phyloP scores from a whole-genome alignment of 495 filamentous ascomycete genomes.

The Penicillium malachiteum region DNA sequence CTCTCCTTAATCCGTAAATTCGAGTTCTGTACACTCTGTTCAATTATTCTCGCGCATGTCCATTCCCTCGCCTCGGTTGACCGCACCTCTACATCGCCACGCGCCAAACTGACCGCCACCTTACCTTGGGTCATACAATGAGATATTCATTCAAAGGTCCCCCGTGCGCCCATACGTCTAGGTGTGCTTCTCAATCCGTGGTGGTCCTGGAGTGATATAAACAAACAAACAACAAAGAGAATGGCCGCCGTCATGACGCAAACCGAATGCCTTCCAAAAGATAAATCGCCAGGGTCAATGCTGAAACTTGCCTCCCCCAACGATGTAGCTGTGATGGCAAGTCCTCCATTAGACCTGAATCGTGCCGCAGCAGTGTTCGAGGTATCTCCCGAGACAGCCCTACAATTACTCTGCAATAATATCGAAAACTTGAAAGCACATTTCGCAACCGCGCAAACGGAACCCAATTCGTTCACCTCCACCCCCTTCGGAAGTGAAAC shows the following conservation, averaged over 20 bases:
- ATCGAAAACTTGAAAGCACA: slow-evolving; percentile 70
- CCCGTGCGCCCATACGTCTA: slow-evolving; percentile 32
- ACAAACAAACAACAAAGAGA: slow-evolving; percentile 11
- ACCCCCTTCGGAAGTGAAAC: slow-evolving; percentile 58
- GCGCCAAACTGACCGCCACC: slow-evolving; percentile 2
- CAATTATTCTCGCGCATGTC: background rate
- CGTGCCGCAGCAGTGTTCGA: slow-evolving; percentile 60
- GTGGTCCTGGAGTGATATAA: slow-evolving; percentile 19
- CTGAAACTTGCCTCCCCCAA: slow-evolving; percentile 18
- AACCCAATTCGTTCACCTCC: slow-evolving; percentile 42
- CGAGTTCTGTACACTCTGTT: background rate
- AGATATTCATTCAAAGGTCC: slow-evolving; percentile 26
- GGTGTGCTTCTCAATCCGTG: slow-evolving; percentile 19
- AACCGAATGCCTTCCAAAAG: slow-evolving; percentile 8
- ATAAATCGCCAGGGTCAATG: slow-evolving; percentile 12
- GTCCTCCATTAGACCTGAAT: slow-evolving; percentile 13
- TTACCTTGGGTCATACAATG: slow-evolving; percentile 36
- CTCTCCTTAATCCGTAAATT: background rate
- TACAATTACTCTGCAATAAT: slow-evolving; percentile 71
- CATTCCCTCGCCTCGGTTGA: background rate
- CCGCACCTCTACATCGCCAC: slow-evolving; percentile 4
- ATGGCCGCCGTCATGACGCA: slow-evolving; percentile 29
- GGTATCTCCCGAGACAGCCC: slow-evolving; percentile 68
- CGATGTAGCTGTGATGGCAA: slow-evolving; percentile 15
- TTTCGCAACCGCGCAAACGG: slow-evolving; percentile 61